Conservation (phyloP, 1,284 basidiomycete genomes). For the Cyathus olla region DNA sequence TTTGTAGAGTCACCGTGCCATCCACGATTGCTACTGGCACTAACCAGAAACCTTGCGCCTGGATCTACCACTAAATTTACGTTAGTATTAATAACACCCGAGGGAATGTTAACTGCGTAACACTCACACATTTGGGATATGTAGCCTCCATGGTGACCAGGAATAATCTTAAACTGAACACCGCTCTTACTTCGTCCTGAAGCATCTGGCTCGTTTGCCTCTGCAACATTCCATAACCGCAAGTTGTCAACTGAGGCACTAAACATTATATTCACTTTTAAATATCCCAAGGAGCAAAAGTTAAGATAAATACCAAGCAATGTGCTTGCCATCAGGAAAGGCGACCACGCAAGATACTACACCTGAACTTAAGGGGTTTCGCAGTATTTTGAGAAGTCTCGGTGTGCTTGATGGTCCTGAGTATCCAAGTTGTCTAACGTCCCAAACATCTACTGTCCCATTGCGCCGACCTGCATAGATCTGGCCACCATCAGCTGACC, state of each 20-base stretch:
- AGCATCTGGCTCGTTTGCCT: constrained; percentile 76
- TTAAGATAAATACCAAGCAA: constrained; percentile 80
- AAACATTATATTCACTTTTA: not conserved
- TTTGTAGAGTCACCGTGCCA: constrained; percentile 94
- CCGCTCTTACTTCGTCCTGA: constrained; percentile 69
- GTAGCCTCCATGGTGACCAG: constrained; percentile 95
- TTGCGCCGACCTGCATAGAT: constrained; percentile 95
- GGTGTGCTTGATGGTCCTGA: constrained; percentile 72
- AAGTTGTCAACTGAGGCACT: constrained; percentile 92
- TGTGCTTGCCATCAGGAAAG: constrained; percentile 91
- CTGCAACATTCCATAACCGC: constrained; percentile 92
- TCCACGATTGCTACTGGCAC: constrained; percentile 94
- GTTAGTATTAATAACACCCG: constrained; percentile 14
- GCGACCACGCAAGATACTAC: constrained; percentile 91
- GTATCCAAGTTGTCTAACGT: constrained; percentile 81
- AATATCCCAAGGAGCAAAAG: not conserved
- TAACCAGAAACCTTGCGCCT: constrained; percentile 87
- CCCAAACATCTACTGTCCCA: constrained; percentile 95
- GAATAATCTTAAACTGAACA: constrained; percentile 94
- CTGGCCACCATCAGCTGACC: constrained; percentile 90
- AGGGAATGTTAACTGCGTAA: constrained; percentile 17
- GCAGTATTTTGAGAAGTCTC: constrained; percentile 81
- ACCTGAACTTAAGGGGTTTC: constrained; percentile 91
- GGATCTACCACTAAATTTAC: constrained; percentile 83
- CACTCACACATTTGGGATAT: constrained; percentile 89